Base-by-base conservation (phyloP, 2,329 filamentous ascomycete genomes). In the Sporothrix brasiliensis region DNA sequence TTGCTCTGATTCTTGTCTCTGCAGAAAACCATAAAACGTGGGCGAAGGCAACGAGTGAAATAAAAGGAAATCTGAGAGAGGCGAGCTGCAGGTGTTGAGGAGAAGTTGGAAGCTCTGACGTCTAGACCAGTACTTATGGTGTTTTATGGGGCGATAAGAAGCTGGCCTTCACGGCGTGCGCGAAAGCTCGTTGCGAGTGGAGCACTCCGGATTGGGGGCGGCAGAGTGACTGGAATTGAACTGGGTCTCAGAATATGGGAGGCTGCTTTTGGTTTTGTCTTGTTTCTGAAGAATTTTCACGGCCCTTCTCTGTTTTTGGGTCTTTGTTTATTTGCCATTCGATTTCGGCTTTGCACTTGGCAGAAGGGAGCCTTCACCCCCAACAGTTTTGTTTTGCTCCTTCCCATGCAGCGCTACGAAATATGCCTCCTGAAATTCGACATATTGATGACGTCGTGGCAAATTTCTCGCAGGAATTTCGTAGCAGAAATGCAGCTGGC, bases 361-460 rank as follows among this genome's bases (percentile, higher is more conserved):
- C 41, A 39, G 67, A 19, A 60, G 60, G 24, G 34, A 47, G 49
- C 49, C 13, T 24, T 52, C 34, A 7, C 0, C 47, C 47, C 47
- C 70, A 71, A 63, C 67, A 41, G n/a, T 69, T 34, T 67, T 69
- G 49, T 9, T 52, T 21, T 49, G 70, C 66, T 69, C 66, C 44
- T 69, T 49, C 58, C 56, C 54, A 47, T 50, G 19, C 16, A 52
- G 13, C 16, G 11, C 56, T 61, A n/a, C n/a, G n/a, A n/a, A n/a
- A n/a, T n/a, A 27, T 19, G 21, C 34, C 34, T 21, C 47, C 41
- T 50, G 44, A 56, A 47, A 65, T 70, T 67, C 65, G 27, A 27
- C 44, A 66, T 19, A 30, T 24, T 24, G 44, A 74, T 74, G 73
- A 74, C 73, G 73, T 74, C 73, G 73, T 73, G 70, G 72, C 69